Conservation (phyloP, 305 asterid genomes). For the Fraxinus platypoda region DNA sequence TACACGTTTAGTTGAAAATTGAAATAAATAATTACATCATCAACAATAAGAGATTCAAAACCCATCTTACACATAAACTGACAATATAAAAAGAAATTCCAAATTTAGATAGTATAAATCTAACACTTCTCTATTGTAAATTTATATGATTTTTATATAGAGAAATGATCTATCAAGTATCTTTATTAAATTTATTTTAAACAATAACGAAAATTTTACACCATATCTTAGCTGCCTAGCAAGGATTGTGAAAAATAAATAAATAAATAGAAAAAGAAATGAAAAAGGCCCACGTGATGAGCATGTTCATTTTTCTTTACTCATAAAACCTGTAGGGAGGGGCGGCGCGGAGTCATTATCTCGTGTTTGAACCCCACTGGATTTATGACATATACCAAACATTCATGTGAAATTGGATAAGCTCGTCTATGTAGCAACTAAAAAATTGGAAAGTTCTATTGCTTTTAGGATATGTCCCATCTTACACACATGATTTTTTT, state of each 20-base stretch:
- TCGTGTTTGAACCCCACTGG: conserved; percentile 20
- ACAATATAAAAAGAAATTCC: no score
- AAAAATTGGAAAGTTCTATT: no score
- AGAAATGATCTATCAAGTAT: neutral
- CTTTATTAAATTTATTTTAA: neutral
- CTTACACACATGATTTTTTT: no score
- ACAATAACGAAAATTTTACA: no score
- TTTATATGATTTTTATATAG: no score
- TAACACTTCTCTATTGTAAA: no score
- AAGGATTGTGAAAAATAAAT: neutral
- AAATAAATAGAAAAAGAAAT: neutral
- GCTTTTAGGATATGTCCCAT: no score
- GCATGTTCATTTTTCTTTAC: neutral
- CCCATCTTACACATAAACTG: no score
- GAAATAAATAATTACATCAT: no score
- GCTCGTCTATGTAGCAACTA: neutral
- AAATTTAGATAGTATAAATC: no score
- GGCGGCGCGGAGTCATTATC: neutral
- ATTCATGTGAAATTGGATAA: neutral
- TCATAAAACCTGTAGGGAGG: neutral
- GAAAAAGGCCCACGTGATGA: neutral
- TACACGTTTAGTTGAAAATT: no score
- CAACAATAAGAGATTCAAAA: neutral
- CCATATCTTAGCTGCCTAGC: neutral
- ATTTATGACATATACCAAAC: neutral